Conservation (phyloP, 208 protist species). For the Trichomonas vaginalis region DNA sequence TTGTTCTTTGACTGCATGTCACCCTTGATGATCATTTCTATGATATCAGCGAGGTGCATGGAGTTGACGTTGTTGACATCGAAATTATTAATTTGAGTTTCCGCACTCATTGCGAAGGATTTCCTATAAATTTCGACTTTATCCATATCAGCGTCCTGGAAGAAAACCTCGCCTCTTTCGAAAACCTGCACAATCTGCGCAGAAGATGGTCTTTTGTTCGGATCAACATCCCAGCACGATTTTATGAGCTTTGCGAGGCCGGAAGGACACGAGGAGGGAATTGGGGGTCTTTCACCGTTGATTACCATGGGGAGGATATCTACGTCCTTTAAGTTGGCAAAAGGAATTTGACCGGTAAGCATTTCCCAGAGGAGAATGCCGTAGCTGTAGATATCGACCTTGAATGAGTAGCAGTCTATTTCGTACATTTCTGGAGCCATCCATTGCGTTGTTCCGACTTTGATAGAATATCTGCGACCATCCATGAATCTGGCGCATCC, state of each 20-base stretch:
- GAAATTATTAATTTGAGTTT: background rate
- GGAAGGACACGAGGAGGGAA: background rate
- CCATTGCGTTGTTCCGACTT: background rate
- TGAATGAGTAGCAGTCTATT: constrained; percentile 20
- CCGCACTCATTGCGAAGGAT: background rate
- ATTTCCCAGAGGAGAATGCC: constrained; percentile 43
- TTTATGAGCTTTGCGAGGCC: background rate
- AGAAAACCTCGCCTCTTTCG: background rate
- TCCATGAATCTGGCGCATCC: background rate
- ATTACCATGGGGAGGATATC: background rate
- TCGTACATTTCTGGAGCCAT: constrained; percentile 2
- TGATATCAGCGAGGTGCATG: background rate
- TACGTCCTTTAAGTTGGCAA: background rate
- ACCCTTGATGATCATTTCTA: background rate
- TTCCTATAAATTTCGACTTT: background rate
- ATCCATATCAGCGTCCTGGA: background rate
- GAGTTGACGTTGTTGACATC: background rate
- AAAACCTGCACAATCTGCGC: background rate
- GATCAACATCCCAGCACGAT: background rate
- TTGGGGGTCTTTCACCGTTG: background rate
- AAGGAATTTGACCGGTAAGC: constrained; percentile 33
- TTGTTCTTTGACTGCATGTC: background rate
- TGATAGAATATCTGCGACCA: background rate
- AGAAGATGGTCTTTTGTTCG: background rate
- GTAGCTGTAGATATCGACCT: constrained; percentile 37